phyloP scores from a whole-genome alignment of 305 asterid genomes.

The Plantago rigida region DNA sequence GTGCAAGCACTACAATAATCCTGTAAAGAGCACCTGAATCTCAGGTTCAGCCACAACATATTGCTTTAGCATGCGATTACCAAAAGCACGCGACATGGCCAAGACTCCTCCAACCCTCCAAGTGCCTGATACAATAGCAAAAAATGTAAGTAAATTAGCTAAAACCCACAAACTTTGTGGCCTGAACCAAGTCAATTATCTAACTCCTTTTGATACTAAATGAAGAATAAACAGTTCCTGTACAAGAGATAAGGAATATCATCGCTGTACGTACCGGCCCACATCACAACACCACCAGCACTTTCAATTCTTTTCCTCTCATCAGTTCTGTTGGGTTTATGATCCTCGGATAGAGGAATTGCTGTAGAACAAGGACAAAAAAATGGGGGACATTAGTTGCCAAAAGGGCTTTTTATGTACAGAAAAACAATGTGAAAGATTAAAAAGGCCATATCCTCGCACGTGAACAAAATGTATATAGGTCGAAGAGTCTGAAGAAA shows the following conservation, averaged over 20 bases:
- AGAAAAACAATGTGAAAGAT: neutral
- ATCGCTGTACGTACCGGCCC: conserved; percentile 69
- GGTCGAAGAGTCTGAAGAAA: neutral
- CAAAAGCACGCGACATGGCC: conserved; percentile 99
- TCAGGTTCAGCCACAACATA: conserved; percentile 97
- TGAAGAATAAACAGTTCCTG: neutral
- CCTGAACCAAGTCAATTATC: conserved; percentile 3
- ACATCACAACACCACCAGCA: conserved; percentile 98
- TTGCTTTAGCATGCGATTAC: conserved; percentile 95
- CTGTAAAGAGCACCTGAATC: conserved; percentile 59
- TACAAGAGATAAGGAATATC: neutral
- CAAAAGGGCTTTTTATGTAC: neutral
- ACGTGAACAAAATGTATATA: neutral
- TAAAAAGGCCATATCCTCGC: neutral
- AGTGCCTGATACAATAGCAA: conserved; percentile 52
- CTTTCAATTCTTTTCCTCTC: conserved; percentile 94
- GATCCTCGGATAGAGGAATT: conserved; percentile 92
- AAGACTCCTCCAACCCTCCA: conserved; percentile 99
- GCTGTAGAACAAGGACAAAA: conserved; percentile 45
- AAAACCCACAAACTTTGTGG: conserved; percentile 2
- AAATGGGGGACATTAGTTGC: conserved; percentile 8
- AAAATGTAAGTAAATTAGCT: conserved; percentile 5
- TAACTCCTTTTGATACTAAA: too few relatives aligned
- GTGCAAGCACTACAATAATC: conserved; percentile 5
- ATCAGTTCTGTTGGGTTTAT: conserved; percentile 90